Evolutionary conservation across 164 flowering plant species (phyloP).

Genomic region (Buxus sempervirens): DNA sequence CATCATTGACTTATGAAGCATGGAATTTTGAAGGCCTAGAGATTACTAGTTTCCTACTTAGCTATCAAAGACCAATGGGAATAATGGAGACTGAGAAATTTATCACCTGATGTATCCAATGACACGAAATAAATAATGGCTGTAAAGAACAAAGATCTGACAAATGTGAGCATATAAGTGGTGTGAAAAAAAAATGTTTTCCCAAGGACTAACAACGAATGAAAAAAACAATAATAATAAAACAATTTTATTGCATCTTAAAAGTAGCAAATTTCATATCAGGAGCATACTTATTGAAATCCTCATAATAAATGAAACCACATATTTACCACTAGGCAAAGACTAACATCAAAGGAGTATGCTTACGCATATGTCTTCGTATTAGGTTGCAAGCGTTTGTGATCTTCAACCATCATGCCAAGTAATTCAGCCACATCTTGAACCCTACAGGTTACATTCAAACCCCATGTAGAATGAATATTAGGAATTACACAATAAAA

Average conservation of each 20-base stretch:
- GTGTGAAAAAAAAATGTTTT: background rate
- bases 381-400: slow-evolving; percentile 91
- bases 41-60: too few relatives aligned
- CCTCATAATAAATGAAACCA: background rate
- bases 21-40: background rate
- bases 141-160: background rate
- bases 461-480: background rate
- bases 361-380: slow-evolving; percentile 86
- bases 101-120: background rate
- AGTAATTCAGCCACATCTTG: slow-evolving; percentile 96
- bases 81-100: background rate
- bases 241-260: too few relatives aligned
- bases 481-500: too few relatives aligned
- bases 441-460: slow-evolving; percentile 46
- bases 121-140: too few relatives aligned
- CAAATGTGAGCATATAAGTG: background rate
- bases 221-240: too few relatives aligned
- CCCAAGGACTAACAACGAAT: too few relatives aligned
- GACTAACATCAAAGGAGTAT: slow-evolving; percentile 3
- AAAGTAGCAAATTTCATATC: background rate
- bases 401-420: slow-evolving; percentile 98
- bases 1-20: background rate
- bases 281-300: background rate
- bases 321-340: background rate
- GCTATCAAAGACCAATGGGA: background rate